Evolutionary conservation across 345 rosid species (phyloP), one percentile per base, ranked within the genome.

Genomic region (Salix purpurea): DNA sequence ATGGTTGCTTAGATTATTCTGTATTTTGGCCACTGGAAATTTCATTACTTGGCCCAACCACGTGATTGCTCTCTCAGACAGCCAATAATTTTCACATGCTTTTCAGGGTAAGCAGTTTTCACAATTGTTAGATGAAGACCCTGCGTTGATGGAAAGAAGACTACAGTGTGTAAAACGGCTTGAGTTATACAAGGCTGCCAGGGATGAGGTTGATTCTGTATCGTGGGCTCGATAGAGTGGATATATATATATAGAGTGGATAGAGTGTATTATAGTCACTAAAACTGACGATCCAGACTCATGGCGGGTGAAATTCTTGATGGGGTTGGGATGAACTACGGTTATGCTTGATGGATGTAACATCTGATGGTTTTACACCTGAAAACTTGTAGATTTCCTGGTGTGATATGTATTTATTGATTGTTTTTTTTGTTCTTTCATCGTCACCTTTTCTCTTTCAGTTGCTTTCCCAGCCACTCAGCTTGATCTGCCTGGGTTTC

Each of bases 161-260:
- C 82, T 60, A 52, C 70, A 84, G 67, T 80, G 82, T 69, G 84
- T 79, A 2, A 80, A 80, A 65, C 78, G 86, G 79, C 84, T 84
- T 40, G 84, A 84, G 28, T 65, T 84, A 54, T 84, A 84, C 84
- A 84, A 84, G 75, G 69, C 86, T 7, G 84, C 86, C 2, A 84
- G 82, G 79, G 86, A 84, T 65, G 86, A 84, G 80, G 76, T 84
- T 54, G 86, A 84, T 71, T 84, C 82, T 12, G 86, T 84, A 40
- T 75, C 86, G 14, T 84, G 86, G 86, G 73, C 67, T 42, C 83
- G 84, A 65, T 84, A 67, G 75, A 39, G 26, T 54, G 15, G 36
- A 10, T 30, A 15, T 19, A 19, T 46, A 28, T 44, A 18, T 44
- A 18, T 15, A 16, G 8, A 44, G 26, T 24, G 26, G 26, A 23